Percentiles rank a stretch among this genome's conserved stretches.
Conservation (phyloP, 768 basidiomycete species). For the Crassisporium funariophilum region DNA sequence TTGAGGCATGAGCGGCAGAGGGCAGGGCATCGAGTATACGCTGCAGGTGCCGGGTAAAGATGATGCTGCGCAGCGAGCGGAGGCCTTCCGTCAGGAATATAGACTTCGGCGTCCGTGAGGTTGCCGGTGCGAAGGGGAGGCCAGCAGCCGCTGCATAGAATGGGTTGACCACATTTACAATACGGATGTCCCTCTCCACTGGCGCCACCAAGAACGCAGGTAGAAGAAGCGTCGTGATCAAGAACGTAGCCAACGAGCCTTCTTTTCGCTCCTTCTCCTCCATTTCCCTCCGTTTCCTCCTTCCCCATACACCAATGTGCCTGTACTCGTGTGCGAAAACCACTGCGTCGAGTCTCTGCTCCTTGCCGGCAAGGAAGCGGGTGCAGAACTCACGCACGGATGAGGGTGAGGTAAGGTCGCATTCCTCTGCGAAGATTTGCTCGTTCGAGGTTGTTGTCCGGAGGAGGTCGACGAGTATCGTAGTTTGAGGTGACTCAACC, state of each 20-base stretch:
- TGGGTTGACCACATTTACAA: conserved; percentile 84
- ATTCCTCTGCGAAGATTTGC: conserved; percentile 77
- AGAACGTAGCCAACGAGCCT: conserved; percentile 69
- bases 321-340: conserved; percentile 79
- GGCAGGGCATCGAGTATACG: conserved; percentile 83
- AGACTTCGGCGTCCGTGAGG: conserved; percentile 25
- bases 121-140: conserved; percentile 24
- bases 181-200: conserved; percentile 87
- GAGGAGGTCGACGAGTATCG: conserved; percentile 66
- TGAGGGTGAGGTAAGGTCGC: conserved; percentile 65
- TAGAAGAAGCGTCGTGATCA: conserved; percentile 76
- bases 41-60: conserved; percentile 80
- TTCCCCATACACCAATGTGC: conserved; percentile 51
- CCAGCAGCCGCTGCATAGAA: conserved; percentile 83
- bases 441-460: conserved; percentile 73
- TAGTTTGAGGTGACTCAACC: conserved; percentile 52
- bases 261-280: conserved; percentile 45
- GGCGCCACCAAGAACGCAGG: conserved; percentile 82
- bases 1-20: conserved; percentile 49
- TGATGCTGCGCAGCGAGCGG: conserved; percentile 60
- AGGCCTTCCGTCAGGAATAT: conserved; percentile 63
- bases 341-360: conserved; percentile 75
- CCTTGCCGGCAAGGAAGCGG: conserved; percentile 63
- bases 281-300: conserved; percentile 17
- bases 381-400: conserved; percentile 73